These are phyloP conservation scores for Acidomyces sp. DNA, from an alignment of 495 filamentous ascomycete genomes.

Conservation along the genomic window DNA sequence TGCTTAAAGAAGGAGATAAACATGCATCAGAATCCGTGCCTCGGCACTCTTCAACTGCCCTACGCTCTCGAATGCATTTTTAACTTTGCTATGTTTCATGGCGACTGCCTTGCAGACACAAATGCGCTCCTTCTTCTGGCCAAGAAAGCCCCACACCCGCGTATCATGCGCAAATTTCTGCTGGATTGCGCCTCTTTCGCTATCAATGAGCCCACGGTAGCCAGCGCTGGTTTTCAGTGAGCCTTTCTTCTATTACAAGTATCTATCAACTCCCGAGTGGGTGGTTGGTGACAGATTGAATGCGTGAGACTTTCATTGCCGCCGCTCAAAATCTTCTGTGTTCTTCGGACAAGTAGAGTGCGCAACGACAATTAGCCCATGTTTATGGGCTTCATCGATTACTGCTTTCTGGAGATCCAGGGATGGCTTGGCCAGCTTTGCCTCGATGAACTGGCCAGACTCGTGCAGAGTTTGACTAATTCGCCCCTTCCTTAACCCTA, in stretches of 20 bases:
- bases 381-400: slow-evolving; percentile 23
- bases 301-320: slow-evolving; percentile 29
- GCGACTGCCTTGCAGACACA: slow-evolving; percentile 25
- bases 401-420: slow-evolving; percentile 26
- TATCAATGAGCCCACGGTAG: slow-evolving; percentile 23
- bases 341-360: slow-evolving; percentile 25
- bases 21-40: slow-evolving; percentile 26
- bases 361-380: slow-evolving; percentile 24
- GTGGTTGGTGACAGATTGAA: slow-evolving; percentile 22
- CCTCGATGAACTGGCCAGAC: slow-evolving; percentile 21
- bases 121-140: slow-evolving; percentile 19
- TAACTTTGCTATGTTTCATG: slow-evolving; percentile 11
- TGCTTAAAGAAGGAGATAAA: no score
- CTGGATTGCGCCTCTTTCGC: slow-evolving; percentile 23
- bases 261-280: slow-evolving; percentile 24
- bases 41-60: slow-evolving; percentile 24
- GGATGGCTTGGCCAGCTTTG: slow-evolving; percentile 21
- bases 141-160: slow-evolving; percentile 21
- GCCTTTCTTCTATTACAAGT: slow-evolving; percentile 28
- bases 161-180: slow-evolving; percentile 26
- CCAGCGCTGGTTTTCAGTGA: slow-evolving; percentile 27
- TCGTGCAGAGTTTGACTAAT: slow-evolving; percentile 34
- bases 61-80: slow-evolving; percentile 28
- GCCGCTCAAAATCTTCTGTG: slow-evolving; percentile 23
- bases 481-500: slow-evolving; percentile 18